Percentiles rank a stretch among this genome's conserved stretches.
These are phyloP conservation scores for Umbelopsis isabellina DNA, from an alignment of 192 early-diverging fungal genomes.

Conservation along the genomic window DNA sequence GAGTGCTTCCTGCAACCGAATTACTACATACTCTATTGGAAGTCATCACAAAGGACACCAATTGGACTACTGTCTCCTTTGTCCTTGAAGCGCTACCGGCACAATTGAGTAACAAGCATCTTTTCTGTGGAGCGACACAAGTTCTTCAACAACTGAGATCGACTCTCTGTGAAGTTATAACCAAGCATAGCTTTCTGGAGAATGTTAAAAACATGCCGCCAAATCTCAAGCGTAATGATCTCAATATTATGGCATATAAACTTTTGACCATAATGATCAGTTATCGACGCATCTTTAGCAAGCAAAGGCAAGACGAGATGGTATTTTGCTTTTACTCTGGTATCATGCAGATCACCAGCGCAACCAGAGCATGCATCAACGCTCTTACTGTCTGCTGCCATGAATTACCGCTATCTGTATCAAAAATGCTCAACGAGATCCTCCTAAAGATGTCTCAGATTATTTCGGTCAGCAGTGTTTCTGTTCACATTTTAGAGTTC, in stretches of 20 bases:
- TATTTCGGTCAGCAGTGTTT: slow-evolving; percentile 75
- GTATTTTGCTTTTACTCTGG: slow-evolving; percentile 76
- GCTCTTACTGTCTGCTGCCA: slow-evolving; percentile 78
- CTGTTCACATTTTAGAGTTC: slow-evolving; percentile 90
- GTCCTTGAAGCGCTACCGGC: slow-evolving; percentile 65
- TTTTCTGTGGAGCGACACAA: slow-evolving; percentile 67
- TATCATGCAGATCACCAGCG: slow-evolving; percentile 65
- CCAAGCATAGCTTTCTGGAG: slow-evolving; percentile 56
- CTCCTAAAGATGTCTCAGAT: slow-evolving; percentile 81
- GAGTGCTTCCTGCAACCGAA: slow-evolving; percentile 6
- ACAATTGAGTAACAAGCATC: slow-evolving; percentile 75
- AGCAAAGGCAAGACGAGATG: slow-evolving; percentile 71
- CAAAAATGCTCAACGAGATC: slow-evolving; percentile 70
- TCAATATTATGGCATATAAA: slow-evolving; percentile 64
- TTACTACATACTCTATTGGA: slow-evolving; percentile 54
- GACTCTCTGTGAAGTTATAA: slow-evolving; percentile 59
- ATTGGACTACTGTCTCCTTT: slow-evolving; percentile 73
- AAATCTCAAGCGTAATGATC: slow-evolving; percentile 64
- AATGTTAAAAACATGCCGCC: slow-evolving; percentile 61
- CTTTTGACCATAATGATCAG: slow-evolving; percentile 68
- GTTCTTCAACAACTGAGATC: slow-evolving; percentile 57
- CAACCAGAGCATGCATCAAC: slow-evolving; percentile 82
- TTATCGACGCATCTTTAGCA: slow-evolving; percentile 67
- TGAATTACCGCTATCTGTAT: slow-evolving; percentile 79
- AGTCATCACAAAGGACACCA: slow-evolving; percentile 67